Evolutionary conservation across 805 yeast species (phyloP), one percentile per base, ranked within the genome.

Genomic region (Barnettozyma populi): DNA sequence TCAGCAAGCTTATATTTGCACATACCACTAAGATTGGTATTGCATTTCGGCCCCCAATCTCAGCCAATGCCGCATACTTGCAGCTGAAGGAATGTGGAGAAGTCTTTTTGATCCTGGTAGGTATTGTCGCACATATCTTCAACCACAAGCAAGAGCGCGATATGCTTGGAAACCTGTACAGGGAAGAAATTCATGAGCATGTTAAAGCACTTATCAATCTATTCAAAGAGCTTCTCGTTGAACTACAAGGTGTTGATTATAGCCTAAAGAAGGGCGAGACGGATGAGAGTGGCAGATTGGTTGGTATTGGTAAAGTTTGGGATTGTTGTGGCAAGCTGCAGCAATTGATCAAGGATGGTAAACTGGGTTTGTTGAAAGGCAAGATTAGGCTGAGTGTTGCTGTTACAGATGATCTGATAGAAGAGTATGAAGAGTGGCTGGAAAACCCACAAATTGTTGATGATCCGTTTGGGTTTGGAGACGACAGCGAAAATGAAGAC

Each of bases 1-100:
- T 86, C 7, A 62, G 79, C 18, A 72, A 76, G 48, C 67, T 88
- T 36, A 70, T 84, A 8, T 81, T 74, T 62, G 90, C 96, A 1
- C 90, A 86, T 60, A 72, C 84, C 2, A 88, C 96, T 2, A 87
- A 87, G 61, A 69, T 86, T 6, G 90, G 90, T 1, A 73, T 84
- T 24, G 76, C 84, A 0, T 84, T 80, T 68, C 80, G 79, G 56
- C 82, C 86, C 2, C 80, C 81, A 1, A 72, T 77, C 38, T 66
- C 71, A 20, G 59, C 65, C 0, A 69, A 68, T 43, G 79, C 84
- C 1, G 81, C 83, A 0, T 69, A 62, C 51, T 67, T 64, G 11
- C 78, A 82, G 23, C 52, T 79, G 6, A 71, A 70, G 47, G 77
- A 78, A 34, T 60, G 73, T 5, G 67, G 76, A 0, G 70, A 72